A percentile compares a stretch with the other conserved stretches of the same genome.
These are phyloP conservation scores for Inga oerstediana DNA, from an alignment of 306 rosid species.

Conservation along the genomic window DNA sequence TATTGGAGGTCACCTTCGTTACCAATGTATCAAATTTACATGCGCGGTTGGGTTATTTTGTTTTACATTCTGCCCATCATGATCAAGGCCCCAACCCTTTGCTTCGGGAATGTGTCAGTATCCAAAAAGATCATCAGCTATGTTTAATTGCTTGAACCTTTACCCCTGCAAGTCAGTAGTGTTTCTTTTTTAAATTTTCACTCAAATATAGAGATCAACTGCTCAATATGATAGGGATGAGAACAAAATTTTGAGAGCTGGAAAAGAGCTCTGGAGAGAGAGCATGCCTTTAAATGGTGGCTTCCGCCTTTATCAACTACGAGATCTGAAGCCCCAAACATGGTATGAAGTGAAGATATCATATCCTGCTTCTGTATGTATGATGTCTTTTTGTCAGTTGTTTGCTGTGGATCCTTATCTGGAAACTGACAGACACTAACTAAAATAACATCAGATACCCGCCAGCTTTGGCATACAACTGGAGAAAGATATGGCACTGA, in stretches of 20 bases:
- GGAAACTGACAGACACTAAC: conserved; percentile 31
- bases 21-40: conserved; percentile 26
- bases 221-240: conserved; percentile 46
- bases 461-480: conserved; percentile 72
- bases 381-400: conserved; percentile 38
- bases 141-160: neutral
- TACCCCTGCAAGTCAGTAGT: neutral
- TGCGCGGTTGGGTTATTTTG: conserved; percentile 31
- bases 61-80: conserved; percentile 41
- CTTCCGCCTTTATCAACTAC: conserved; percentile 68
- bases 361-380: conserved; percentile 95
- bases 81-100: conserved; percentile 42
- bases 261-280: conserved; percentile 78
- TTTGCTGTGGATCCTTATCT: conserved; percentile 32
- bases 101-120: conserved; percentile 54
- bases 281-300: conserved; percentile 60
- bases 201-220: conserved; percentile 26
- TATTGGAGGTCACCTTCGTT: conserved; percentile 7
- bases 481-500: conserved; percentile 48
- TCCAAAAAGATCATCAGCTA: neutral
- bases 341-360: conserved; percentile 94
- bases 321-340: conserved; percentile 59
- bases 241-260: conserved; percentile 60
- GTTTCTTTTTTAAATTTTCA: neutral
- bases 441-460: conserved; percentile 60